Base-by-base conservation (phyloP, 306 rosid species). In the Delonix regia region DNA sequence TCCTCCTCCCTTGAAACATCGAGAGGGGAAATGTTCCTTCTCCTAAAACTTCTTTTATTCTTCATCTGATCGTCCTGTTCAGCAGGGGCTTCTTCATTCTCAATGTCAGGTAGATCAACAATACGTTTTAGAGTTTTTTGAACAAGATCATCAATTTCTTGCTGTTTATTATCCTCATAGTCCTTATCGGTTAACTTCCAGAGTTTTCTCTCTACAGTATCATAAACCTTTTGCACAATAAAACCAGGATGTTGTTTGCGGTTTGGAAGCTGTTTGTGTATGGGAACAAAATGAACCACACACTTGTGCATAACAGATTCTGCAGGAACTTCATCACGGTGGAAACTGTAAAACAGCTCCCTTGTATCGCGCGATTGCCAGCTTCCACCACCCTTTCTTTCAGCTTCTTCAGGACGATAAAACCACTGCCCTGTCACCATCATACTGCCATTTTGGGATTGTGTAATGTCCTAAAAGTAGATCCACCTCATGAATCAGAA, bases 371-470 rank as follows among this genome's bases (percentile, higher is more conserved):
- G 73, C n/a, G 99, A 91, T 77, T 90, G 87, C 98, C 98, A 96
- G 82, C 80, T 87, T 75, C 97, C 96, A 44, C 99, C 97, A 25
- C 88, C 94, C 80, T 86, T 90, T 76, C 73, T 86, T 74, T 87
- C 96, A 69, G 99, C 99, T 85, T 96, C 99, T 87, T 93, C 99
- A 3, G 99, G 99, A 27, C 99, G 97, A 86, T 96, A 96, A 83
- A 96, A 96, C 99, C 99, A 93, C 71, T 95, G 99, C 42, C 99
- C 94, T 3, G 90, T 84, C 67, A 95, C 87, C 93, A 85, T 87
- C 80, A 95, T 78, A 78, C 80, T 86, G 49, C 96, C 94, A 71
- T 71, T 84, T 74, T 52, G 79, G 25, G 84, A 69, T 85, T 80
- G 91, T 12, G 88, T 68, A 48, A 95, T 93, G 73, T 93, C 99